Evolutionary conservation across 768 basidiomycete genomes (phyloP).

Genomic region (Neoboletus subvelutipes): DNA sequence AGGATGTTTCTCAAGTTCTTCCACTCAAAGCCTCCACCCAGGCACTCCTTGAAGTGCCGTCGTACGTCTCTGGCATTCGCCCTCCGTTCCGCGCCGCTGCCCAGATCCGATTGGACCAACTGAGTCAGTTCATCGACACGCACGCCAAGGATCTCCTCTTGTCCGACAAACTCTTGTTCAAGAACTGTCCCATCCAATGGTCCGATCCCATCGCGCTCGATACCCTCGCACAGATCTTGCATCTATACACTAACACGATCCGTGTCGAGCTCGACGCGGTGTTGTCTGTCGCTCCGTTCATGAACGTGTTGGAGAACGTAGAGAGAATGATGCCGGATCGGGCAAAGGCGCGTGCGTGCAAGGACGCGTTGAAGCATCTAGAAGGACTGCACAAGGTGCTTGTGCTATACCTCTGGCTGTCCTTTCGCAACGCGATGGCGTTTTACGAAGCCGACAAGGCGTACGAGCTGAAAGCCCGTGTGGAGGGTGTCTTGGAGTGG

Average conservation of each 20-base stretch:
- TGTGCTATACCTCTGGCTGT: constrained; percentile 83
- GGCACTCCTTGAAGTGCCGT: constrained; percentile 48
- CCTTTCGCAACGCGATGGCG: constrained; percentile 63
- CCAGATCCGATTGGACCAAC: constrained; percentile 22
- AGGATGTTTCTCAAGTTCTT: constrained; percentile 38
- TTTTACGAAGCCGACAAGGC: constrained; percentile 60
- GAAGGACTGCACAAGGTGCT: constrained; percentile 78
- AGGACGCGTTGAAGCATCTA: constrained; percentile 36
- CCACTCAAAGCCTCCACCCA: constrained; percentile 41
- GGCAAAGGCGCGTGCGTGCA: constrained; percentile 4
- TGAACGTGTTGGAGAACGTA: constrained; percentile 21
- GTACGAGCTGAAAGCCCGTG: constrained; percentile 51
- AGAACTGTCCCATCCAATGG: constrained; percentile 32
- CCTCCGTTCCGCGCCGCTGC: constrained; percentile 42
- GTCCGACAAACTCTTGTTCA: constrained; percentile 43
- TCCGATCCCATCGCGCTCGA: constrained; percentile 24
- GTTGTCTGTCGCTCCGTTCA: constrained; percentile 20
- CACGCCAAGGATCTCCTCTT: constrained; percentile 39
- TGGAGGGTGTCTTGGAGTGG: constrained; percentile 71
- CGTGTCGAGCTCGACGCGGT: constrained; percentile 24
- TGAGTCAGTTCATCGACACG: constrained; percentile 46
- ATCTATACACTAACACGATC: constrained; percentile 37
- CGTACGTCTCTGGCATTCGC: constrained; percentile 47
- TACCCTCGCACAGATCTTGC: constrained; percentile 18
- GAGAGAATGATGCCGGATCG: constrained; percentile 25